These are phyloP conservation scores for Lasiodiplodia gonubiensis DNA, from an alignment of 2,329 filamentous ascomycete species.

Conservation along the genomic window DNA sequence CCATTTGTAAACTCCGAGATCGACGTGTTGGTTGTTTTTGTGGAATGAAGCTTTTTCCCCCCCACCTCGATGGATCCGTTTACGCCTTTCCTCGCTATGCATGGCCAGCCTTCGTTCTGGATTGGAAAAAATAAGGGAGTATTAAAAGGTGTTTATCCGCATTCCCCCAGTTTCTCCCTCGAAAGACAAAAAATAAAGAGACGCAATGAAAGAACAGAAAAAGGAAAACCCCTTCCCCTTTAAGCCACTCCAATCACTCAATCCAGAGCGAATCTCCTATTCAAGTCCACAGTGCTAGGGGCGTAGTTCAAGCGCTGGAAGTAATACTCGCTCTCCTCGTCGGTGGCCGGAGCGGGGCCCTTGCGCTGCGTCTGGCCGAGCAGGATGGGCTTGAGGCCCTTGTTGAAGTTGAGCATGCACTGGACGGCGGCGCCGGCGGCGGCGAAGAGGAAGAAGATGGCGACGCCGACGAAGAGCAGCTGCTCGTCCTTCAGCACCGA, in stretches of 20 bases:
- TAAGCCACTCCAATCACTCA: neutral
- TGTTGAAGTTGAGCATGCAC: slow-evolving; percentile 36
- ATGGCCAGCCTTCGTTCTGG: no score
- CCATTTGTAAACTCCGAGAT: no score
- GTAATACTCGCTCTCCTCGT: neutral
- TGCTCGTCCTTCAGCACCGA: slow-evolving; percentile 35
- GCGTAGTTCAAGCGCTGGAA: neutral
- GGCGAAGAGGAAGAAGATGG: slow-evolving; percentile 28
- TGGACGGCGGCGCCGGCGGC: slow-evolving; percentile 26
- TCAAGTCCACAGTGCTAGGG: neutral
- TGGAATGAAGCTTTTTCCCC: no score
- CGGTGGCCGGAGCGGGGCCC: neutral
- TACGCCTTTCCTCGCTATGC: no score
- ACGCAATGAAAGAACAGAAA: no score
- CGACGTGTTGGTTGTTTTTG: no score
- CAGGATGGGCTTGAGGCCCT: slow-evolving; percentile 35
- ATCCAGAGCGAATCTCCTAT: neutral
- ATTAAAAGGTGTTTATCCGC: no score
- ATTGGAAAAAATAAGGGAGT: no score
- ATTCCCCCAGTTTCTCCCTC: no score
- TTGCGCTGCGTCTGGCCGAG: slow-evolving; percentile 9
- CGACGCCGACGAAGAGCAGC: slow-evolving; percentile 32
- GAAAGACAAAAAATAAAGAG: neutral
- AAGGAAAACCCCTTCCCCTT: no score
- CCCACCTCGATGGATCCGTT: no score